These are phyloP conservation scores for Funneliformis caledonium DNA, from an alignment of 371 early-diverging fungal species.

Conservation along the genomic window DNA sequence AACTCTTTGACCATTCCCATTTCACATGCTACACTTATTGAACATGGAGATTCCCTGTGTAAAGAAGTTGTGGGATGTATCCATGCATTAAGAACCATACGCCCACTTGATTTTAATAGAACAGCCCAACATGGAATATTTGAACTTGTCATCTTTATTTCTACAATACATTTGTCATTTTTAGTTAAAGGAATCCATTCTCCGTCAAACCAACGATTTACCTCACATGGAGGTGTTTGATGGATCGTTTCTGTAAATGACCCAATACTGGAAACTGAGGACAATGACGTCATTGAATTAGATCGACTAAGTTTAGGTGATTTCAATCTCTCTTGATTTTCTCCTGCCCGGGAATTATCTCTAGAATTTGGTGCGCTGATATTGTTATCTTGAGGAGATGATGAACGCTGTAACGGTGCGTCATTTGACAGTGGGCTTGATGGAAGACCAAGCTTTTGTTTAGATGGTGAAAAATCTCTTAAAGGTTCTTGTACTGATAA, in stretches of 20 bases:
- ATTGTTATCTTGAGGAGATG: background rate
- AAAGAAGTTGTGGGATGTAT: conserved; percentile 10
- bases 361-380: background rate
- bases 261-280: background rate
- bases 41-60: background rate
- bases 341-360: background rate
- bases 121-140: conserved; percentile 16
- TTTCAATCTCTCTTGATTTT: background rate
- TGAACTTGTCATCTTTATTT: conserved; percentile 11
- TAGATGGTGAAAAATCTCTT: background rate
- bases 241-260: conserved; percentile 16
- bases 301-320: background rate
- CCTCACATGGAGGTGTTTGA: conserved; percentile 27
- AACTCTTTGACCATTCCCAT: background rate
- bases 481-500: too few relatives aligned
- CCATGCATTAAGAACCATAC: conserved; percentile 38
- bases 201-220: background rate
- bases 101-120: conserved; percentile 4
- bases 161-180: conserved; percentile 22
- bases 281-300: conserved; percentile 6
- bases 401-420: background rate
- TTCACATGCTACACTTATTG: conserved; percentile 27
- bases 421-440: background rate
- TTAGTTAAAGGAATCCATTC: conserved; percentile 5
- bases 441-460: background rate